These are phyloP conservation scores for Corymbia citriodora DNA, from an alignment of 441 rosid genomes.

Conservation along the genomic window DNA sequence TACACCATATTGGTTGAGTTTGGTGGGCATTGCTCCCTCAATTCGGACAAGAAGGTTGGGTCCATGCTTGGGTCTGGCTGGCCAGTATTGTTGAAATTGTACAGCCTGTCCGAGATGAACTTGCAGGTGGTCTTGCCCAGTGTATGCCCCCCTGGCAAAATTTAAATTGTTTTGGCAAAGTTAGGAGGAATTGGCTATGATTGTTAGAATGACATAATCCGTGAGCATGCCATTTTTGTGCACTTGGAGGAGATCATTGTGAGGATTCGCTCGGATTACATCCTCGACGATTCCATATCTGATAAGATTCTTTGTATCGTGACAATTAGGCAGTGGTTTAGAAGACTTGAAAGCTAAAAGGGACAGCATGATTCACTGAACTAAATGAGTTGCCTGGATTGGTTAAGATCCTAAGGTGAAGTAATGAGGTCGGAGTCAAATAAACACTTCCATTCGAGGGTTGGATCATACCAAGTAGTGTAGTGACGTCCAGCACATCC, in stretches of 20 bases:
- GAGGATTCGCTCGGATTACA: not conserved
- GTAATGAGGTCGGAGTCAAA: not conserved
- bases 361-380: not conserved
- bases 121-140: slow-evolving; percentile 61
- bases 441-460: not conserved
- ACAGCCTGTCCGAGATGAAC: slow-evolving; percentile 46
- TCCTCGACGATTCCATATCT: not conserved
- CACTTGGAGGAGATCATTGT: not conserved
- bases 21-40: slow-evolving; percentile 55
- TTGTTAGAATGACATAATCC: not conserved
- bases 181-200: not conserved
- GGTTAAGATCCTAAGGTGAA: not conserved
- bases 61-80: slow-evolving; percentile 52
- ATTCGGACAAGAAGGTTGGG: slow-evolving; percentile 23
- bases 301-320: not conserved
- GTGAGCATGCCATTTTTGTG: not conserved
- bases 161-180: not conserved
- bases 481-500: slow-evolving; percentile 40
- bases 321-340: not conserved
- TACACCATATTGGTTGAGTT: slow-evolving; percentile 40
- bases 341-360: not conserved
- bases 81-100: slow-evolving; percentile 63
- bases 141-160: slow-evolving; percentile 46
- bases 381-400: not conserved
- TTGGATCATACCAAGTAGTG: slow-evolving; percentile 40